Base-by-base conservation (phyloP, 164 flowering plant genomes). In the Chimonanthus praecox region DNA sequence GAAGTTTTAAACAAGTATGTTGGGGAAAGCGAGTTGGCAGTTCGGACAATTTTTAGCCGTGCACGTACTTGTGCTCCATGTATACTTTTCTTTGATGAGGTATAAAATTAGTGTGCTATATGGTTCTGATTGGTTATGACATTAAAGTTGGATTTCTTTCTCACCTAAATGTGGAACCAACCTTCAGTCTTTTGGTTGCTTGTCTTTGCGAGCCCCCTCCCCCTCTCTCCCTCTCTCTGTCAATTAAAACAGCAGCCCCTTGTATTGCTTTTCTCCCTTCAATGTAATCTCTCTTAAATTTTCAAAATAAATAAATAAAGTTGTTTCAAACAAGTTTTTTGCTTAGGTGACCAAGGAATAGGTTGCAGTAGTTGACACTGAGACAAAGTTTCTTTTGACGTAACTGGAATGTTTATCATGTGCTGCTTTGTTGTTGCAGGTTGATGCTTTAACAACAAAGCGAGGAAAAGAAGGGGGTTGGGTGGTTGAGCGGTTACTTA, bases 11-110 rank as follows among this genome's bases (percentile, higher is more conserved):
- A 84, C 80, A 94, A 94, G 82, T 96, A 90, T 80, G 99, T 96
- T 76, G 99, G 99, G 74, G 98, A 96, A 80, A 96, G 98, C 79
- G 99, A 96, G 78, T 80, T 81, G 78, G 93, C 89, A 13, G 89
- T 96, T 80, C 85, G 97, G 72, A 89, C 89, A 61, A 79, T 96
- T 51, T 96, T 96, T 73, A 84, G 81, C 62, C 92, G 97, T 71
- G 99, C 99, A 43, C 89, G 98, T 83, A 83, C 91, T 49, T 94
- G 97, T 75, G 75, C 97, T 71, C 99, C 99, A 49, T 96, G 98
- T 81, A 84, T 96, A 76, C 78, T 94, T 72, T 96, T 96, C 86
- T 96, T 96, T 82, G 99, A 96, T 80, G 98, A 96, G 98, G 99
- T 92, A 76, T 70, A 66, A 33, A 7, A 6, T 58, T 66, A 18